Conservation (phyloP, 2,329 filamentous ascomycete species). For the Chalaropsis thielavioides region DNA sequence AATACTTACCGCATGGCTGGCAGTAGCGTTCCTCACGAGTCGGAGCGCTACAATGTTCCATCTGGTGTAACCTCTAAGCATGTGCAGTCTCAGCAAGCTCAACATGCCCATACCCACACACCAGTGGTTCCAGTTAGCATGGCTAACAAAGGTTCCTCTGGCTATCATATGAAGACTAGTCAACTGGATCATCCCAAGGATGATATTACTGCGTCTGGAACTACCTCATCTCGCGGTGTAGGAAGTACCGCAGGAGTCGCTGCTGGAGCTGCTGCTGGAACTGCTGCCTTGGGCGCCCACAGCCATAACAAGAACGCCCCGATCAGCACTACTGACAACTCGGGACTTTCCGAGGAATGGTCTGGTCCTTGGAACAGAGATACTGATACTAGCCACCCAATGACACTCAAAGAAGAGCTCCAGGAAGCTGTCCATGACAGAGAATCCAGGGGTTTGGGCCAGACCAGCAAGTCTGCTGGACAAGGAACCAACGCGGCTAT, state of each 20-base stretch:
- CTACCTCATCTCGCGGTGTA: background rate
- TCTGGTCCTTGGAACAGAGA: constrained; percentile 15
- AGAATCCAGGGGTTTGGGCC: background rate
- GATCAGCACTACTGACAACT: background rate
- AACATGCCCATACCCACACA: background rate
- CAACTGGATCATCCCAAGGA: constrained; percentile 13
- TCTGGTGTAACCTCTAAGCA: background rate
- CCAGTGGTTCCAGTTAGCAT: background rate
- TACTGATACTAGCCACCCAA: background rate
- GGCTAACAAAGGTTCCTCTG: background rate
- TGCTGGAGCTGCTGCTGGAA: constrained; percentile 2
- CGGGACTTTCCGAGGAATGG: constrained; percentile 15
- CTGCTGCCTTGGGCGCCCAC: background rate
- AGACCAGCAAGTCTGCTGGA: background rate
- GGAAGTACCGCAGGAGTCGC: background rate
- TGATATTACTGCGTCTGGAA: background rate
- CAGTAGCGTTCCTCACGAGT: background rate
- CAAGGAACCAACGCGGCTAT: constrained; percentile 11
- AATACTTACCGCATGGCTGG: constrained; percentile 14
- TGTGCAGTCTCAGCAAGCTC: background rate
- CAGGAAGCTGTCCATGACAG: constrained; percentile 14
- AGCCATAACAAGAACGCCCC: background rate
- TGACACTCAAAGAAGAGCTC: constrained; percentile 16
- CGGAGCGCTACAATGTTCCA: constrained; percentile 7
- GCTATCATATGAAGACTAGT: constrained; percentile 12